Evolutionary conservation across 192 early-diverging fungal species (phyloP).

Genomic region (Podila verticillata): DNA sequence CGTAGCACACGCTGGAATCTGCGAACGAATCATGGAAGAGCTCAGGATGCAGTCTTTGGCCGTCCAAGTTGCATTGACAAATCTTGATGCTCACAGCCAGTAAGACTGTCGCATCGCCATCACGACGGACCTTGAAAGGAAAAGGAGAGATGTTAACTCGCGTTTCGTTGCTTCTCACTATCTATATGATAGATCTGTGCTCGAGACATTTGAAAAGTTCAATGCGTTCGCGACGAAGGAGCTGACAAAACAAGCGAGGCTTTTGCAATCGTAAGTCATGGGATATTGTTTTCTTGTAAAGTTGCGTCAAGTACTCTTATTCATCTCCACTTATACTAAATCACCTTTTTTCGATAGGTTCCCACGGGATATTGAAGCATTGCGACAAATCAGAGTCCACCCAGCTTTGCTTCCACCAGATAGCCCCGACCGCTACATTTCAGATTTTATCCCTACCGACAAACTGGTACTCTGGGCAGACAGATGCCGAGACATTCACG

Average conservation of each 20-base stretch:
- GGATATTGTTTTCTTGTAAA: background rate
- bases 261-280: constrained; percentile 46
- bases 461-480: constrained; percentile 45
- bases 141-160: background rate
- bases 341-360: constrained; percentile 20
- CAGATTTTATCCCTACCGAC: constrained; percentile 51
- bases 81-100: constrained; percentile 58
- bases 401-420: constrained; percentile 44
- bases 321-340: background rate
- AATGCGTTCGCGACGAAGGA: constrained; percentile 53
- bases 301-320: too few species aligned
- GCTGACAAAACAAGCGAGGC: constrained; percentile 38
- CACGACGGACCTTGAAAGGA: background rate
- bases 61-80: constrained; percentile 59
- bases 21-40: constrained; percentile 54
- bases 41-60: constrained; percentile 61
- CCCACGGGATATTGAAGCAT: constrained; percentile 49
- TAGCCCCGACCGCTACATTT: constrained; percentile 38
- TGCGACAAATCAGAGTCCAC: constrained; percentile 59
- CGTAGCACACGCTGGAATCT: constrained; percentile 45
- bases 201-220: constrained; percentile 56
- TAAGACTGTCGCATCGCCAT: background rate
- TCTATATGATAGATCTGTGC: constrained; percentile 39
- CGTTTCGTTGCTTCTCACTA: too few species aligned
- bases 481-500: constrained; percentile 43